Evolutionary conservation across 768 basidiomycete genomes (phyloP).

Genomic region (Mycena galericulata): DNA sequence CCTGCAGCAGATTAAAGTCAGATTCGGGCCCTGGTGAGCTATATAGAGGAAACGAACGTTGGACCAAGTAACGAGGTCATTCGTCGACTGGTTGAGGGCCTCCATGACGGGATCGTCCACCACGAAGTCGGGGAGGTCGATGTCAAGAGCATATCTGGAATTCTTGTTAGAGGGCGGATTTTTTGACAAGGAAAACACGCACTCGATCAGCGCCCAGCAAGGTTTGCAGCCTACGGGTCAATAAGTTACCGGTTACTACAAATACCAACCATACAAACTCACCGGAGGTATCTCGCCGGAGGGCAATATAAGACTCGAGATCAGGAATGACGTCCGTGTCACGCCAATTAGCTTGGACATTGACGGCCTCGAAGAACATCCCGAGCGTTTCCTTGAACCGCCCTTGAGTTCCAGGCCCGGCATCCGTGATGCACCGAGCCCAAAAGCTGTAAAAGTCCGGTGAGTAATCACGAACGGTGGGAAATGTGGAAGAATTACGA

Average conservation of each 20-base stretch:
- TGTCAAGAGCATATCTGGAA: conserved; percentile 68
- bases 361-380: conserved; percentile 77
- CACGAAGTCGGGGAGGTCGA: conserved; percentile 79
- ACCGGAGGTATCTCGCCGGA: conserved; percentile 82
- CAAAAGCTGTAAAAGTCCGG: conserved; percentile 65
- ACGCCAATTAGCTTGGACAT: conserved; percentile 71
- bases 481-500: conserved; percentile 41
- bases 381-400: conserved; percentile 80
- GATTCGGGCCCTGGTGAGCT: background rate
- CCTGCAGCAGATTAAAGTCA: conserved; percentile 52
- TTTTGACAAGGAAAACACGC: conserved; percentile 32
- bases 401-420: conserved; percentile 66
- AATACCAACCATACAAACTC: conserved; percentile 37
- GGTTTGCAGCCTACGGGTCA: conserved; percentile 66
- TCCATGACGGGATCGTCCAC: conserved; percentile 72
- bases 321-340: conserved; percentile 67
- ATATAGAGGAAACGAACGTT: conserved; percentile 64
- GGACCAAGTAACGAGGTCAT: conserved; percentile 87
- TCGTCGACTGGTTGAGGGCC: conserved; percentile 74
- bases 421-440: conserved; percentile 69
- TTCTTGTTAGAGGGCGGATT: too few relatives aligned
- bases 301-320: conserved; percentile 78
- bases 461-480: conserved; percentile 21
- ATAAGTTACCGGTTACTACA: conserved; percentile 36
- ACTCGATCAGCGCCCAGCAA: conserved; percentile 83